phyloP scores from a whole-genome alignment of 495 filamentous ascomycete genomes.

The Durotheca rogersii region DNA sequence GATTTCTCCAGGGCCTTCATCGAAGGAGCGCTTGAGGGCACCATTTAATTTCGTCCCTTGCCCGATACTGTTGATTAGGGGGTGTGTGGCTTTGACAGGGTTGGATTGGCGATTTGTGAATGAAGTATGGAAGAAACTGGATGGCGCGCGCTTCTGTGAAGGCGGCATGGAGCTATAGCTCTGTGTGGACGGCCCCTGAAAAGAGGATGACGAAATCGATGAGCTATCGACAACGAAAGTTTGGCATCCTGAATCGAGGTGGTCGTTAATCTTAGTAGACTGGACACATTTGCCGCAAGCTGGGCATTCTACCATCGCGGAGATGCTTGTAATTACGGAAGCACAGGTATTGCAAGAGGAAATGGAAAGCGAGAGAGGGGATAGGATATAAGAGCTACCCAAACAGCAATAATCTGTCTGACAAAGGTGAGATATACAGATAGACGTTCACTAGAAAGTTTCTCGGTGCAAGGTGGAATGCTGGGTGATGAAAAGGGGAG shows the following conservation, averaged over 20 bases:
- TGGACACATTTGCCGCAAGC: conserved; percentile 79
- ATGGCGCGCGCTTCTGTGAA: conserved; percentile 53
- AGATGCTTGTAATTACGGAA: conserved; percentile 1
- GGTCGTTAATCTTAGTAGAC: conserved; percentile 77
- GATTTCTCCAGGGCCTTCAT: conserved; percentile 44
- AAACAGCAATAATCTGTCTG: neutral
- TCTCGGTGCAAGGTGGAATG: too few relatives aligned
- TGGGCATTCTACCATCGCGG: conserved; percentile 78
- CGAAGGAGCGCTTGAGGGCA: conserved; percentile 46
- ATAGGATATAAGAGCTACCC: neutral
- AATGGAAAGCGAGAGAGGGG: neutral
- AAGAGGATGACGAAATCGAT: conserved; percentile 27
- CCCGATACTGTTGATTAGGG: conserved; percentile 29
- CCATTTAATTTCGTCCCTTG: conserved; percentile 22
- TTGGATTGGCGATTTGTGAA: conserved; percentile 55
- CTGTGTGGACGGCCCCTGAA: conserved; percentile 33
- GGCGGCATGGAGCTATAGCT: conserved; percentile 49
- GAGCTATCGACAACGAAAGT: conserved; percentile 54
- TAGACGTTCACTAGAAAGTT: too few relatives aligned
- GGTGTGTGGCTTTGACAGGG: conserved; percentile 22
- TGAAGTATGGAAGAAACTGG: conserved; percentile 78
- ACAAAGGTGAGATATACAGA: too few relatives aligned
- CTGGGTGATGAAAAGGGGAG: too few relatives aligned
- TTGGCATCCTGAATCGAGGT: conserved; percentile 84
- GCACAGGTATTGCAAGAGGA: neutral